Evolutionary conservation across 2,329 filamentous ascomycete species (phyloP), one percentile per base, ranked within the genome.

Genomic region (Rhinocladiella similis): DNA sequence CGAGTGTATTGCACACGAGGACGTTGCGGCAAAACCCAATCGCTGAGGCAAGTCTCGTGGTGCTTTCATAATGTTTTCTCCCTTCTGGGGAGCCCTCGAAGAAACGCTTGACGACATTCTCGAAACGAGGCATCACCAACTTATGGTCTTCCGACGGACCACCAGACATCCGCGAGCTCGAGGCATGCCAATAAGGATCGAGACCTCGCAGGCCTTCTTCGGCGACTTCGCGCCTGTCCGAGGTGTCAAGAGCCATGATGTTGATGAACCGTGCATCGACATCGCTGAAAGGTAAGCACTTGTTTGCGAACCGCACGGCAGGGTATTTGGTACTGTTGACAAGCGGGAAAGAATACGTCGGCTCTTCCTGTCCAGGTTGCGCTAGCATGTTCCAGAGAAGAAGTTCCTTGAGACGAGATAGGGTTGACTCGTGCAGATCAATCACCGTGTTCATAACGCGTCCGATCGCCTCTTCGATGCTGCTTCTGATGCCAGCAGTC

Each of bases 201-300:
- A 97, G 79, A 0, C 94, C 94, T 70, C 91, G 92, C 59, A 85
- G 86, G 1, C 91, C 94, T 74, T 97, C 93, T 69, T 99, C 94
- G 1, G 90, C 74, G 2, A 97, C 86, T 68, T 97, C 93, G 58
- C 86, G 88, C 45, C 89, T 83, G 68, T 92, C 88, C 2, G 80
- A 80, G 12, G 86, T 86, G 14, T 83, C 85, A 7, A 94, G 77
- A 6, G 92, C 93, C 48, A 97, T 79, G 14, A 97, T 83, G 69
- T 97, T 85, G 46, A 97, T 89, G 90, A 91, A 97, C 47, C 94
- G 84, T 22, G 85, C 94, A 36, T 87, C 79, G 9, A 90, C 80
- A 66, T 96, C 91, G 18, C 80, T 80, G 65, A 91, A 97, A 1
- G 88, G 83, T 4, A 99, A 77, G 66, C 91, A 96, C 49, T 90